A percentile compares a stretch with the other conserved stretches of the same genome.
These are phyloP conservation scores for Exserohilum turcica DNA, from an alignment of 2,329 filamentous ascomycete genomes.

Conservation along the genomic window DNA sequence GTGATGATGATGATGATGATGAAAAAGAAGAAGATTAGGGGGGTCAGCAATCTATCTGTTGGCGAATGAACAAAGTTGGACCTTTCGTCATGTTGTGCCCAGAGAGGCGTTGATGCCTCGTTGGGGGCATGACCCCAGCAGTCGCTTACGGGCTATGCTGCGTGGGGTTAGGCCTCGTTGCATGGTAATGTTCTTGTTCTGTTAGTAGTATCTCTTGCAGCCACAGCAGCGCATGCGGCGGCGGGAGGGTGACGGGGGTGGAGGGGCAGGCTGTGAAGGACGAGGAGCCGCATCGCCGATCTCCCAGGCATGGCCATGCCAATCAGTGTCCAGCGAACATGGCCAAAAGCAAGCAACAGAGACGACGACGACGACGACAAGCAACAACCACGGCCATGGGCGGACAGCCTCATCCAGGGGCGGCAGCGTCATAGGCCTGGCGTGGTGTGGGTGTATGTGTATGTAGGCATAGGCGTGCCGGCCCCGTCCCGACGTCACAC, in stretches of 20 bases:
- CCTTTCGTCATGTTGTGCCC: slow-evolving; percentile 13
- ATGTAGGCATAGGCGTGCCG: too few relatives aligned
- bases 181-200: not conserved
- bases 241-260: slow-evolving; percentile 31
- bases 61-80: slow-evolving; percentile 21
- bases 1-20: too few relatives aligned
- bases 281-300: slow-evolving; percentile 26
- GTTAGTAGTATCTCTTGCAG: too few relatives aligned
- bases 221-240: slow-evolving; percentile 29
- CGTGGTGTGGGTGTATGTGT: slow-evolving; percentile 4
- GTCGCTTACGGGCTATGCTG: slow-evolving; percentile 14
- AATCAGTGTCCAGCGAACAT: slow-evolving; percentile 18
- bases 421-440: slow-evolving; percentile 11
- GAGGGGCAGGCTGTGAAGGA: slow-evolving; percentile 7
- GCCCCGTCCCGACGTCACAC: slow-evolving; percentile 26
- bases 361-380: slow-evolving; percentile 5
- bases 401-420: slow-evolving; percentile 18
- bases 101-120: slow-evolving; percentile 1
- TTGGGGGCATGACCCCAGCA: slow-evolving; percentile 19
- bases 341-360: slow-evolving; percentile 24
- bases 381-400: slow-evolving; percentile 9
- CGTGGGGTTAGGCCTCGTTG: slow-evolving; percentile 12
- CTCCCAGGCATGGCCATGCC: too few relatives aligned
- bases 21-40: slow-evolving; percentile 13
- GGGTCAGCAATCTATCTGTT: slow-evolving; percentile 4